A percentile compares a stretch with the other conserved stretches of the same genome.
Evolutionary conservation across 805 yeast genomes (phyloP).

Genomic region (Metschnikowia anglica): DNA sequence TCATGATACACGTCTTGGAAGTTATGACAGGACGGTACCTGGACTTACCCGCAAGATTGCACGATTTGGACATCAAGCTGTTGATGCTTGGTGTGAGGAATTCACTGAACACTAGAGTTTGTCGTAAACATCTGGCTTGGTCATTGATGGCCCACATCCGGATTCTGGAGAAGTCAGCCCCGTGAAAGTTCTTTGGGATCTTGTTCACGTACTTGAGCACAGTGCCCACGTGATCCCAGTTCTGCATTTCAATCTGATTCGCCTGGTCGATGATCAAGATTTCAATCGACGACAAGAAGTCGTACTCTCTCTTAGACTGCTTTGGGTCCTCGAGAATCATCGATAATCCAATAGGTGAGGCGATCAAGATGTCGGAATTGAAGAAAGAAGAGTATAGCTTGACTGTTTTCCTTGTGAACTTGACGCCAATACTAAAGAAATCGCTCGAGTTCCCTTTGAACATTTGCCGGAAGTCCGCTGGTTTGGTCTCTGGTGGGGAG

Average conservation of each 20-base stretch:
- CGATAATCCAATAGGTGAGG: slow-evolving; percentile 84
- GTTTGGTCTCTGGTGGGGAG: slow-evolving; percentile 56
- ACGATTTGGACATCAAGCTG: slow-evolving; percentile 49
- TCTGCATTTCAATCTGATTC: slow-evolving; percentile 86
- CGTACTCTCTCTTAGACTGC: slow-evolving; percentile 61
- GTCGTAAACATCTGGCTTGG: slow-evolving; percentile 69
- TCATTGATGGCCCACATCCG: slow-evolving; percentile 92
- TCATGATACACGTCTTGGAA: slow-evolving; percentile 54
- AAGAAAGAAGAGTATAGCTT: slow-evolving; percentile 83
- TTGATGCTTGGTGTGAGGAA: slow-evolving; percentile 80
- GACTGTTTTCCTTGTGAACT: slow-evolving; percentile 82
- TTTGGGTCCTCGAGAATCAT: slow-evolving; percentile 67
- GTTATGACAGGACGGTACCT: slow-evolving; percentile 50
- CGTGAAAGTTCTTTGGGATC: slow-evolving; percentile 73
- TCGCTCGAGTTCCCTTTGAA: slow-evolving; percentile 92
- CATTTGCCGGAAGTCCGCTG: slow-evolving; percentile 74
- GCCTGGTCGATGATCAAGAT: slow-evolving; percentile 76
- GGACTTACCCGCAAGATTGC: slow-evolving; percentile 59
- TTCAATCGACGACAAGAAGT: slow-evolving; percentile 88
- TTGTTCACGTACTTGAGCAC: slow-evolving; percentile 66
- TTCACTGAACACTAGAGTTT: slow-evolving; percentile 73
- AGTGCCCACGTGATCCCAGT: slow-evolving; percentile 79
- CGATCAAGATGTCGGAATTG: slow-evolving; percentile 80
- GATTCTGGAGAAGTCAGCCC: slow-evolving; percentile 87
- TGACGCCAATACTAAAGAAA: slow-evolving; percentile 86